phyloP scores from a whole-genome alignment of 2,329 filamentous ascomycete genomes.

The Epichloe coenophiala region DNA sequence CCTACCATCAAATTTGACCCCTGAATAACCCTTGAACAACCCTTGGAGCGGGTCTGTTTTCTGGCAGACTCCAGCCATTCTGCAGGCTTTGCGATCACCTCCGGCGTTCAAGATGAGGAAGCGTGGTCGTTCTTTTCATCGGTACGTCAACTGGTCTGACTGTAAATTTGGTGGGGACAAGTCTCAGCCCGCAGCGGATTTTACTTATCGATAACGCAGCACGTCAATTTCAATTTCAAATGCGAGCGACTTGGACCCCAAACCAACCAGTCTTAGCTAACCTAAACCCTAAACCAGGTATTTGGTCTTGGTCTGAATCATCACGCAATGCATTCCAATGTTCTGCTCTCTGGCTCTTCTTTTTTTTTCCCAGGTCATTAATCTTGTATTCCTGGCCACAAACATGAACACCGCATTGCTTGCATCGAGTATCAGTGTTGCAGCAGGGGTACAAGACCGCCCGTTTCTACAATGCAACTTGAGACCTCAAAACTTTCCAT shows the following conservation, averaged over 20 bases:
- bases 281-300: too few species aligned
- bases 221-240: background rate
- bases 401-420: background rate
- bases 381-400: too few species aligned
- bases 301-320: too few species aligned
- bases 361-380: too few species aligned
- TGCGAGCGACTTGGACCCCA: background rate
- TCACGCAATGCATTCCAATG: background rate
- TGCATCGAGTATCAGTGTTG: background rate
- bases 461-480: too few species aligned
- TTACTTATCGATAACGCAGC: slow-evolving; percentile 5
- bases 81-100: background rate
- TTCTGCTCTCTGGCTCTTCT: background rate
- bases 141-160: background rate
- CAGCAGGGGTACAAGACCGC: too few species aligned
- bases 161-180: background rate
- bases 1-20: slow-evolving; percentile 3
- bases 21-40: background rate
- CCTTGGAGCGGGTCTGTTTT: background rate
- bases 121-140: background rate
- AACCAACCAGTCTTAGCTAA: background rate
- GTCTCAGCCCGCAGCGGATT: background rate
- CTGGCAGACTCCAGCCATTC: slow-evolving; percentile 2
- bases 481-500: too few species aligned
- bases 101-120: background rate